phyloP scores from a whole-genome alignment of 2,329 filamentous ascomycete species.

The Herpotrichia juniperi region DNA sequence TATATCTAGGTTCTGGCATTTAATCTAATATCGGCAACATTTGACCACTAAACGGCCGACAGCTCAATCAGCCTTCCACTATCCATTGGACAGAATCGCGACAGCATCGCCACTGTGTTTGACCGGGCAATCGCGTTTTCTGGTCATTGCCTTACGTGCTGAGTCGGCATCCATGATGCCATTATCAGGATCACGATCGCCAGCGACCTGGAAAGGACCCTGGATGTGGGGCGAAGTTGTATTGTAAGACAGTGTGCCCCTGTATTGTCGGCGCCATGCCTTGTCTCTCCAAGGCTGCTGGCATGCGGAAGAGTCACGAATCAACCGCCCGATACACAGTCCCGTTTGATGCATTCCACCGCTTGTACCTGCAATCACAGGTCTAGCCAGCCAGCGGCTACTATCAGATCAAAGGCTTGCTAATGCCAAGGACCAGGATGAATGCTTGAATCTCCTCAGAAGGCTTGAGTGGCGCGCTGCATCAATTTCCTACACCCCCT shows the following conservation, averaged over 20 bases:
- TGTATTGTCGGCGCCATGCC: background rate
- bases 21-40: constrained; percentile 13
- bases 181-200: background rate
- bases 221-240: background rate
- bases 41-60: constrained; percentile 2
- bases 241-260: background rate
- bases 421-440: constrained; percentile 29
- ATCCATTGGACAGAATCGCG: constrained; percentile 8
- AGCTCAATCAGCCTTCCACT: constrained; percentile 8
- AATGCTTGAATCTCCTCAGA: constrained; percentile 27
- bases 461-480: constrained; percentile 29
- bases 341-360: constrained; percentile 2
- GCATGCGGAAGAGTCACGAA: background rate
- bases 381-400: constrained; percentile 22
- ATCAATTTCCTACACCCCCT: constrained; percentile 15
- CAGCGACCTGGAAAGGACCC: background rate
- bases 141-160: constrained; percentile 14
- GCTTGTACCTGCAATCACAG: background rate
- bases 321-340: background rate
- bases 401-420: constrained; percentile 24
- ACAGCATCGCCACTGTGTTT: constrained; percentile 8
- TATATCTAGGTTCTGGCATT: background rate
- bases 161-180: background rate
- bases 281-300: background rate
- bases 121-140: constrained; percentile 13